Conservation (phyloP, 2,329 filamentous ascomycete species). For the Phyllosticta citriasiana region DNA sequence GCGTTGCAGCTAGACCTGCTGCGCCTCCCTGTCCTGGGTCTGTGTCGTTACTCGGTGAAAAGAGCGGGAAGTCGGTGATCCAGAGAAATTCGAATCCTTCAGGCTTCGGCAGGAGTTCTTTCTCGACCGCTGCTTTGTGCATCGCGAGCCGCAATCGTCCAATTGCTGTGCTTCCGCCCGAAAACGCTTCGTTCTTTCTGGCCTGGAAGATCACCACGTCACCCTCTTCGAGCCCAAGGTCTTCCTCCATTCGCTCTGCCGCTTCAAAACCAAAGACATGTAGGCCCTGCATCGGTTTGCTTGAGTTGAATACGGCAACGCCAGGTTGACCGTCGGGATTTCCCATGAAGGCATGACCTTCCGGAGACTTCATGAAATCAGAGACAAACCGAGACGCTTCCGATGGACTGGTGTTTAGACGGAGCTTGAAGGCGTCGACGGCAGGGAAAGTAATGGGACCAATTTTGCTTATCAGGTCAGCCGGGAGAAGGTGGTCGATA, state of each 20-base stretch:
- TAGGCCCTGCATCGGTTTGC: constrained; percentile 65
- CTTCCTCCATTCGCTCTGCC: constrained; percentile 46
- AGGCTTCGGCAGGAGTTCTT: constrained; percentile 43
- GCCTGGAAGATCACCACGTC: constrained; percentile 78
- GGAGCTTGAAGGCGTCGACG: constrained; percentile 66
- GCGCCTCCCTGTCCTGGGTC: constrained; percentile 72
- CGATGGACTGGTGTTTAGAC: constrained; percentile 42
- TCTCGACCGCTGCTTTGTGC: constrained; percentile 58
- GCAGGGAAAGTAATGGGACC: constrained; percentile 56
- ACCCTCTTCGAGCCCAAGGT: constrained; percentile 52
- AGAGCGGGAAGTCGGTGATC: constrained; percentile 87
- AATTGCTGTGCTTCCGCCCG: constrained; percentile 62
- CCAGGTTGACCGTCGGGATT: constrained; percentile 73
- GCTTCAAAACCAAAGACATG: constrained; percentile 68
- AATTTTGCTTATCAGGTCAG: constrained; percentile 64
- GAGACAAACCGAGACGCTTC: constrained; percentile 53
- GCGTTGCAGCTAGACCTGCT: constrained; percentile 74
- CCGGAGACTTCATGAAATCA: constrained; percentile 59
- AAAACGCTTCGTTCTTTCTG: constrained; percentile 52
- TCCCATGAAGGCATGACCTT: constrained; percentile 47
- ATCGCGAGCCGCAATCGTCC: constrained; percentile 64
- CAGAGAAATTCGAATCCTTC: constrained; percentile 62
- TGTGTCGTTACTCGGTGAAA: constrained; percentile 57
- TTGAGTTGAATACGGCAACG: constrained; percentile 63
- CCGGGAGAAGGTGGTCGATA: constrained; percentile 53